Conservation (phyloP, 768 basidiomycete genomes). For the Asterophora parasitica region DNA sequence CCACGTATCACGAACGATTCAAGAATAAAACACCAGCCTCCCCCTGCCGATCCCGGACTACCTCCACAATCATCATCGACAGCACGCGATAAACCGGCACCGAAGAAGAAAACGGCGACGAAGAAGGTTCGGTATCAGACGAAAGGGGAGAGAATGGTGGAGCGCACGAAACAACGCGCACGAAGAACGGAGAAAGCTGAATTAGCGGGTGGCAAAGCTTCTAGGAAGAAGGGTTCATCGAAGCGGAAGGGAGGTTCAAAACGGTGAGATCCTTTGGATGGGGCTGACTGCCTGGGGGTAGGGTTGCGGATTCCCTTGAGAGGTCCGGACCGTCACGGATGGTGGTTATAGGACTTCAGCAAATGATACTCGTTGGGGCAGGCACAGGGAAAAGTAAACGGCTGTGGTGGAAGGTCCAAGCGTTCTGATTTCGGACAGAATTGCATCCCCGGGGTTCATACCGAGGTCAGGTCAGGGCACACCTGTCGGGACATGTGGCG, state of each 20-base stretch:
- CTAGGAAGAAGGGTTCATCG: constrained; percentile 31
- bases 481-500: constrained; percentile 3
- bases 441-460: background rate
- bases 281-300: background rate
- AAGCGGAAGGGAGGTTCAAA: constrained; percentile 20
- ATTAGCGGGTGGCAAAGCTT: constrained; percentile 60
- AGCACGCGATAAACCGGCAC: constrained; percentile 2
- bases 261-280: constrained; percentile 6
- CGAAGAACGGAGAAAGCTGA: constrained; percentile 70
- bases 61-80: background rate
- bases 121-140: constrained; percentile 66
- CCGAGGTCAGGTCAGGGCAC: background rate
- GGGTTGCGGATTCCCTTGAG: background rate
- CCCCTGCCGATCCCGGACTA: background rate
- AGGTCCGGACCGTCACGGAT: background rate
- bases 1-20: constrained; percentile 17
- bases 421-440: constrained; percentile 1
- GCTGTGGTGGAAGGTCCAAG: background rate
- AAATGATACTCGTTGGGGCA: background rate
- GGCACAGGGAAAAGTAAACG: background rate
- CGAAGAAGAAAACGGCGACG: constrained; percentile 26
- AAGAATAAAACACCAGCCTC: background rate
- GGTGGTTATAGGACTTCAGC: background rate
- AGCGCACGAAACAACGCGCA: constrained; percentile 57
- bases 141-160: constrained; percentile 56